These are phyloP conservation scores for Hylodesmum podocarpum DNA, from an alignment of 306 rosid species.

Conservation along the genomic window DNA sequence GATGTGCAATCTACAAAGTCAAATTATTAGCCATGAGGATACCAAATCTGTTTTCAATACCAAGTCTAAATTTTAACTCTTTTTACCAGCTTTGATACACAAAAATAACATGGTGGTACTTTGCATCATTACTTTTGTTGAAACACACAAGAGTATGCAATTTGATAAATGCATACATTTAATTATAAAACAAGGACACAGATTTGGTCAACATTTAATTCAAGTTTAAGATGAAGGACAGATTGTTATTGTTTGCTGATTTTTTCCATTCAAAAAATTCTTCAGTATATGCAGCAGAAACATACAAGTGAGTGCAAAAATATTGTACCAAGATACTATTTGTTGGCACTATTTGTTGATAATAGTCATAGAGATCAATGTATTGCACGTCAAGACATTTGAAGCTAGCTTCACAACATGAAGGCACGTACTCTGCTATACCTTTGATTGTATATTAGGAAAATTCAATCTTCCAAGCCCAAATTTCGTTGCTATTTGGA, in stretches of 20 bases:
- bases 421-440: slow-evolving; percentile 62
- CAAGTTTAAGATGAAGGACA: neutral
- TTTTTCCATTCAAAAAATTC: neutral
- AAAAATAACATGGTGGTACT: neutral
- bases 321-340: slow-evolving; percentile 46
- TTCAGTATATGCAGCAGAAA: neutral
- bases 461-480: slow-evolving; percentile 29
- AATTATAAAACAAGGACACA: neutral
- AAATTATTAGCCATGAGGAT: neutral
- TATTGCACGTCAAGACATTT: slow-evolving; percentile 65
- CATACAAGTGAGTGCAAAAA: neutral
- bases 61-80: neutral
- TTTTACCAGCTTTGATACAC: neutral
- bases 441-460: slow-evolving; percentile 36
- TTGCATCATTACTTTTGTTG: neutral
- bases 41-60: neutral
- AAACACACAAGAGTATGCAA: neutral
- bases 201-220: neutral
- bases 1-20: slow-evolving; percentile 29
- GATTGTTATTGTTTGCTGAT: neutral
- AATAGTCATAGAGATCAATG: slow-evolving; percentile 83
- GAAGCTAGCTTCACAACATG: slow-evolving; percentile 74
- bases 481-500: slow-evolving; percentile 77
- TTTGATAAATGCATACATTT: neutral
- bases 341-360: slow-evolving; percentile 66